phyloP scores from a whole-genome alignment of 2,329 filamentous ascomycete genomes.

The Ophidiomyces ophidiicola region DNA sequence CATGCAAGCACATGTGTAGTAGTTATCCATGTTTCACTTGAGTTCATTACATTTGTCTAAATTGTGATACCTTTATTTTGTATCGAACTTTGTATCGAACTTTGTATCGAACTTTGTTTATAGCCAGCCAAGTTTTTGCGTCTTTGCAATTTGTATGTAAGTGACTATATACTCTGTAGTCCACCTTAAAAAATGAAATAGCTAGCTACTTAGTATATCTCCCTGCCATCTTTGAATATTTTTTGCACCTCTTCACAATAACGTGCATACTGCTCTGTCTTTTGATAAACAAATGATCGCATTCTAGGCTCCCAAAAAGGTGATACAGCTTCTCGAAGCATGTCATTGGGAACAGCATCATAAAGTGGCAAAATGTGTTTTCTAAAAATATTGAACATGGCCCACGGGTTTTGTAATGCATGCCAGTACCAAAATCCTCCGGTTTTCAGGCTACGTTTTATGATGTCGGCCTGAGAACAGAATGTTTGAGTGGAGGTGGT shows the following conservation, averaged over 20 bases:
- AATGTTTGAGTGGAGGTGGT: conserved; percentile 1
- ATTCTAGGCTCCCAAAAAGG: conserved; percentile 12
- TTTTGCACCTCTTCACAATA: conserved; percentile 9
- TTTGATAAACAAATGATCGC: conserved; percentile 13
- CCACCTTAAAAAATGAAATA: too few species aligned
- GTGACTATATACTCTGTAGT: too few species aligned
- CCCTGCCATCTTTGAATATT: too few species aligned
- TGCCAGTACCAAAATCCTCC: conserved; percentile 12
- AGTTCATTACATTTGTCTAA: too few species aligned
- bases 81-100: too few species aligned
- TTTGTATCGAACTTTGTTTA: too few species aligned
- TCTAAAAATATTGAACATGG: conserved; percentile 11
- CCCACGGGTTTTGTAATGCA: conserved; percentile 9
- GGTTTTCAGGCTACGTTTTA: conserved; percentile 4
- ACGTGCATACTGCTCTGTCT: conserved; percentile 1
- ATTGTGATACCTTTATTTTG: too few species aligned
- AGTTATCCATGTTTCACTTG: too few species aligned
- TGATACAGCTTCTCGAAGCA: background rate
- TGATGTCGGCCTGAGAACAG: background rate
- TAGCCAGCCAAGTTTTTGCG: too few species aligned
- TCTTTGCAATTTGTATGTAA: too few species aligned
- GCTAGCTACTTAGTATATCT: too few species aligned
- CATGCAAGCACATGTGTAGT: too few species aligned
- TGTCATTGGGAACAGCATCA: background rate
- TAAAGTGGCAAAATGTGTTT: conserved; percentile 1